Conservation (phyloP, 768 basidiomycete genomes). For the Tricholoma sp. region DNA sequence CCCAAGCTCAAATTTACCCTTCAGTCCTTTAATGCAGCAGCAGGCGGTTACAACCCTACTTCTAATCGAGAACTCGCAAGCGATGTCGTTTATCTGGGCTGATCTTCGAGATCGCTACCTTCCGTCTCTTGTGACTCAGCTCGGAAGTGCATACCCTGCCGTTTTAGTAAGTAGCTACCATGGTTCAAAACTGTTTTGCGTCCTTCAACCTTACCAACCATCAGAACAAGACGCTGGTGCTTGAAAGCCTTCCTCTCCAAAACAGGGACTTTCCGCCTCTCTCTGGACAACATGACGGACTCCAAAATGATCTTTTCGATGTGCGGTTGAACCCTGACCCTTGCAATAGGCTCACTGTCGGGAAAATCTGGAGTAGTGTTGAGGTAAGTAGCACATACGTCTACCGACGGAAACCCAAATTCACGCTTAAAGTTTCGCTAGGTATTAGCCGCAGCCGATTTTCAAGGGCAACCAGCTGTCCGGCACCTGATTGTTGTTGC, state of each 20-base stretch:
- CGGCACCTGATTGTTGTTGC: slow-evolving; percentile 54
- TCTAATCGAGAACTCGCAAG: slow-evolving; percentile 52
- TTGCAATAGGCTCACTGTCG: slow-evolving; percentile 40
- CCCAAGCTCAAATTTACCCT: slow-evolving; percentile 11
- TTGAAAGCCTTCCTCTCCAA: slow-evolving; percentile 40
- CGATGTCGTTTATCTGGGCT: slow-evolving; percentile 40
- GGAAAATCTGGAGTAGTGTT: slow-evolving; percentile 37
- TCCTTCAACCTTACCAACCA: slow-evolving; percentile 12
- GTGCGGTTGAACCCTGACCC: slow-evolving; percentile 38
- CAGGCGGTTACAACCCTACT: slow-evolving; percentile 38
- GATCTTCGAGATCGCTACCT: slow-evolving; percentile 46
- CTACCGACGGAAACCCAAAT: background rate
- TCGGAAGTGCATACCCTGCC: slow-evolving; percentile 33
- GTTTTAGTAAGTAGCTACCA: slow-evolving; percentile 33
- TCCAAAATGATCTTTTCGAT: slow-evolving; percentile 32
- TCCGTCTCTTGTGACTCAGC: slow-evolving; percentile 33
- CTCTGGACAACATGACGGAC: slow-evolving; percentile 37
- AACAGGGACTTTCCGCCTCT: slow-evolving; percentile 23
- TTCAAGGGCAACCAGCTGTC: slow-evolving; percentile 26
- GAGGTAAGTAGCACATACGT: slow-evolving; percentile 32
- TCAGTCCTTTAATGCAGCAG: slow-evolving; percentile 19
- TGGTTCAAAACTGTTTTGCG: background rate
- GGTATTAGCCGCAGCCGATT: slow-evolving; percentile 30
- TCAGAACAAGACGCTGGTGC: slow-evolving; percentile 38
- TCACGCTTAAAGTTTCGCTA: slow-evolving; percentile 13